These are phyloP conservation scores for Balakata baccata DNA, from an alignment of 345 rosid species.

Conservation along the genomic window DNA sequence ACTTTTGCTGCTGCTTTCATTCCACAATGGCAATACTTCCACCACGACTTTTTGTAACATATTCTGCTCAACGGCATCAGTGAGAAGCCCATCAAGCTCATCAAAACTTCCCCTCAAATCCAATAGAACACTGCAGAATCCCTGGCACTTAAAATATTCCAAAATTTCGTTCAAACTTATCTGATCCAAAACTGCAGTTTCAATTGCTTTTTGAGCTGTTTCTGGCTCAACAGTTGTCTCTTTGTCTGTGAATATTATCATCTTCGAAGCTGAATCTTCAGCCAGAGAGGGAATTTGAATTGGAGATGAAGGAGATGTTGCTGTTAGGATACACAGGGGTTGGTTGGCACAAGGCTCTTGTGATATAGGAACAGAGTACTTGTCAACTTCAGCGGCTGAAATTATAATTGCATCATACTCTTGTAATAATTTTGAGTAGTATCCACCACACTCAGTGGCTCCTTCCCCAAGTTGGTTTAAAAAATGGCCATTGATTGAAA, in stretches of 20 bases:
- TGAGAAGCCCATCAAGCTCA: constrained; percentile 39
- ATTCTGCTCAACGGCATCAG: constrained; percentile 45
- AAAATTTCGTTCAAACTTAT: constrained; percentile 45
- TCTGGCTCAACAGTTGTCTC: constrained; percentile 31
- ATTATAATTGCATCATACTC: constrained; percentile 68
- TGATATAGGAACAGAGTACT: constrained; percentile 39
- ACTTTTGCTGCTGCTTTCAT: constrained; percentile 22
- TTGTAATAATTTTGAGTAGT: constrained; percentile 64
- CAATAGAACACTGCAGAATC: constrained; percentile 60
- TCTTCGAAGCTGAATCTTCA: constrained; percentile 35
- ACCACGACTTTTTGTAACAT: constrained; percentile 50
- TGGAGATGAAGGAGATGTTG: constrained; percentile 23
- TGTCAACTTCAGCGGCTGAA: constrained; percentile 43
- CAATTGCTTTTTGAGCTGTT: constrained; percentile 31
- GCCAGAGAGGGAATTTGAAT: constrained; percentile 28
- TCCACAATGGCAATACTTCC: constrained; percentile 67
- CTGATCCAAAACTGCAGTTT: constrained; percentile 45
- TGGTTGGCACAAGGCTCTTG: constrained; percentile 61
- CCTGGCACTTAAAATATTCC: constrained; percentile 46
- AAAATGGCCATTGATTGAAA: constrained; percentile 58
- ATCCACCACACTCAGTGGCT: constrained; percentile 49
- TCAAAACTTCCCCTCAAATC: constrained; percentile 52
- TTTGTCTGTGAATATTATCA: constrained; percentile 40
- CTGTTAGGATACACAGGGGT: constrained; percentile 50
- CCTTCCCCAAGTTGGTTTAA: constrained; percentile 64